phyloP scores from a whole-genome alignment of 208 protist species.

The Balamuthia mandrillaris region DNA sequence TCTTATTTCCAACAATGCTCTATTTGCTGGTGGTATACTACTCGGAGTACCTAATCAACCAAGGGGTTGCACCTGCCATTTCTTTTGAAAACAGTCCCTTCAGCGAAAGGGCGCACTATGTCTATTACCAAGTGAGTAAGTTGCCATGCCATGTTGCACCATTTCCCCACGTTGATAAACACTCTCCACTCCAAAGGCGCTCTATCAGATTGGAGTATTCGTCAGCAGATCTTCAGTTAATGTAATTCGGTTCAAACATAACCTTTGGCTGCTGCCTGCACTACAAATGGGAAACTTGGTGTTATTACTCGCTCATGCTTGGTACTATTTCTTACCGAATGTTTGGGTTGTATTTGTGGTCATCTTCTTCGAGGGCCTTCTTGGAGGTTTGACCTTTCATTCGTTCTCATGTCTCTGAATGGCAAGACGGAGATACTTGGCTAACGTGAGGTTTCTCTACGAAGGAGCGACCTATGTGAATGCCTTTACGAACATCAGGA shows the following conservation, averaged over 20 bases:
- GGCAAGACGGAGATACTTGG: no score
- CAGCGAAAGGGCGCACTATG: constrained; percentile 27
- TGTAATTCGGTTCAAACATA: constrained; percentile 22
- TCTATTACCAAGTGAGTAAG: constrained; percentile 37
- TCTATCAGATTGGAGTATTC: constrained; percentile 42
- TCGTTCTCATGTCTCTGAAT: no score
- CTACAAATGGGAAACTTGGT: constrained; percentile 33
- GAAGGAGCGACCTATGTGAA: constrained; percentile 52
- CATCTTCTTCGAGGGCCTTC: constrained; percentile 49
- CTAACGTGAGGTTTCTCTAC: no score
- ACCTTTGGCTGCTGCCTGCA: constrained; percentile 15
- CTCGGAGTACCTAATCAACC: constrained; percentile 45
- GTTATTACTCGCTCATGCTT: constrained; percentile 19
- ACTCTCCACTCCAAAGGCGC: no score
- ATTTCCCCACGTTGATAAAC: no score
- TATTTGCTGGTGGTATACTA: constrained; percentile 44
- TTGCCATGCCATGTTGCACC: no score
- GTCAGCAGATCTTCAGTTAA: not conserved
- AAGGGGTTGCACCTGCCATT: not conserved
- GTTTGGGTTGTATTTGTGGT: constrained; percentile 37
- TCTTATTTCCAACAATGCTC: not conserved
- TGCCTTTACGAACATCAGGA: constrained; percentile 36
- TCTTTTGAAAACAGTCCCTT: not conserved
- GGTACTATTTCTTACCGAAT: not conserved
- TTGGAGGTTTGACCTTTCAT: no score